phyloP scores from a whole-genome alignment of 257 asterid species.

The Jaltomata sinuosa region DNA sequence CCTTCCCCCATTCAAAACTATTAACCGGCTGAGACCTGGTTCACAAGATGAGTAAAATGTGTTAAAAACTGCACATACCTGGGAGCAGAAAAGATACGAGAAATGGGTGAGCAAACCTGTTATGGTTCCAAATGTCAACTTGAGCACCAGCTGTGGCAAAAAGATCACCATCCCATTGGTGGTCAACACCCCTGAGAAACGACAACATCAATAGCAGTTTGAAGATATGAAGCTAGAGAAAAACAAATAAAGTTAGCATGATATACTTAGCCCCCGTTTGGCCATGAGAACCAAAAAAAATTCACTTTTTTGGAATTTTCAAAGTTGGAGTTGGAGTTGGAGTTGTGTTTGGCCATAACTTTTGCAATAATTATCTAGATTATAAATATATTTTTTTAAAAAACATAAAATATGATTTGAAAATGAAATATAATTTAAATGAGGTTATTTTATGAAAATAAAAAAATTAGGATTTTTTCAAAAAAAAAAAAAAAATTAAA shows the following conservation, averaged over 20 bases:
- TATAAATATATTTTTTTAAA: too few relatives aligned
- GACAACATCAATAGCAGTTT: neutral
- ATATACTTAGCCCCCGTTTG: too few relatives aligned
- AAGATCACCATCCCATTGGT: slow-evolving; percentile 77
- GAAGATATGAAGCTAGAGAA: neutral
- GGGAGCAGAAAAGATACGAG: neutral
- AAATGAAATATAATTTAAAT: too few relatives aligned
- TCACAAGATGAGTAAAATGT: slow-evolving; percentile 9
- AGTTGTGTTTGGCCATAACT: too few relatives aligned
- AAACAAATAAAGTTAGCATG: neutral
- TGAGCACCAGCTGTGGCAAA: slow-evolving; percentile 98
- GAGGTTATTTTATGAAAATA: too few relatives aligned
- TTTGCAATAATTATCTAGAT: too few relatives aligned
- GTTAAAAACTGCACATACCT: neutral
- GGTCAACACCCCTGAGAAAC: slow-evolving; percentile 81
- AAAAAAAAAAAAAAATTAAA: too few relatives aligned
- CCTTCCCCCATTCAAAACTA: slow-evolving; percentile 80
- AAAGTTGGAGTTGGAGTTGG: too few relatives aligned
- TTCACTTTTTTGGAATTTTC: too few relatives aligned
- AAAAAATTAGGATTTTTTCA: too few relatives aligned
- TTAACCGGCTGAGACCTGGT: slow-evolving; percentile 87
- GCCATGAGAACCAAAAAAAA: too few relatives aligned
- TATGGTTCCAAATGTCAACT: slow-evolving; percentile 93
- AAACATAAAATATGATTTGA: too few relatives aligned
- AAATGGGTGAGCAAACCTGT: slow-evolving; percentile 40